These are phyloP conservation scores for Aspergillus udagawae DNA, from an alignment of 2,329 filamentous ascomycete species.

Conservation along the genomic window DNA sequence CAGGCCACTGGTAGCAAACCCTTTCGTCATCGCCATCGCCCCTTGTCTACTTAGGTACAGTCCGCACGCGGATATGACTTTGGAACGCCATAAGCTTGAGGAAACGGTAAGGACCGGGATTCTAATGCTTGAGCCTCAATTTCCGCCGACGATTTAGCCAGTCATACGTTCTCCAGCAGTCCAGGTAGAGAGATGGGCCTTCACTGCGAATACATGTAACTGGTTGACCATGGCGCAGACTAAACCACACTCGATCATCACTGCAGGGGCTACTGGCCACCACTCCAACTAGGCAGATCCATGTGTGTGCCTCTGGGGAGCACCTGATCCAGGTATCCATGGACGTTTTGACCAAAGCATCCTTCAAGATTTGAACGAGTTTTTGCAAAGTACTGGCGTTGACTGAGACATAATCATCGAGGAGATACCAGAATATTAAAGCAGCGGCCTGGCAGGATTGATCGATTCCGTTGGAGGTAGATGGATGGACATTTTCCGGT, in stretches of 20 bases:
- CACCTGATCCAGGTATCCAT: conserved; percentile 3
- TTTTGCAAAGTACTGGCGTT: background rate
- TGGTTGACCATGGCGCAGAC: conserved; percentile 3
- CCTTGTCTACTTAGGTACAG: too few species aligned
- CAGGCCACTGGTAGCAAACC: too few species aligned
- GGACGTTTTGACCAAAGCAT: background rate
- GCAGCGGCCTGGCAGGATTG: conserved; percentile 1
- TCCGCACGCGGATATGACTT: too few species aligned
- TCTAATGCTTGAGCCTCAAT: too few species aligned
- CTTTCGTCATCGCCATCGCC: too few species aligned
- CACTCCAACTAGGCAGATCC: conserved; percentile 1
- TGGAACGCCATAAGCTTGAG: too few species aligned
- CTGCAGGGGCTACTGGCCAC: background rate
- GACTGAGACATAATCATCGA: background rate
- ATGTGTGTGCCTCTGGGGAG: conserved; percentile 3
- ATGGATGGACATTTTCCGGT: background rate
- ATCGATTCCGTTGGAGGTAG: background rate
- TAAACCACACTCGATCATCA: conserved; percentile 2
- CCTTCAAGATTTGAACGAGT: background rate
- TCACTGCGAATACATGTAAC: conserved; percentile 3
- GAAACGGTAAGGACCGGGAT: too few species aligned
- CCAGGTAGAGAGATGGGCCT: conserved; percentile 1
- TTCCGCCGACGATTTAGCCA: conserved; percentile 2
- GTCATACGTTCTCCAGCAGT: conserved; percentile 2
- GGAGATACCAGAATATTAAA: conserved; percentile 5